These are phyloP conservation scores for Candida hungchunana DNA, from an alignment of 805 yeast species.

Conservation along the genomic window DNA sequence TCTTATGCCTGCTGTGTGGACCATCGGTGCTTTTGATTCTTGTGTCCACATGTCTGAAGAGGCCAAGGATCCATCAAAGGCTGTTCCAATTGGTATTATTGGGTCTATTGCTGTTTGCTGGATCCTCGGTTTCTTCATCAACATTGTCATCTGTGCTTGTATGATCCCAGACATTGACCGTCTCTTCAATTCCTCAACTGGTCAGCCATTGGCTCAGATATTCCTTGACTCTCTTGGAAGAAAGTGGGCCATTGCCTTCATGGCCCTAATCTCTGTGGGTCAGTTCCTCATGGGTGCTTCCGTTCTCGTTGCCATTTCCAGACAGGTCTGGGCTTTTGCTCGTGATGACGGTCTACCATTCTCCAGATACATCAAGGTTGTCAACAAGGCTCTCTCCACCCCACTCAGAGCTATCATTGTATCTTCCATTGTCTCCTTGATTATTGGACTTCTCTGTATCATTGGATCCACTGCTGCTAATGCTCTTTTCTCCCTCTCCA, in stretches of 20 bases:
- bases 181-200: constrained; percentile 6
- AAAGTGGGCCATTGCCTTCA: constrained; percentile 60
- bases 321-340: constrained; percentile 74
- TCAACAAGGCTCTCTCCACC: constrained; percentile 48
- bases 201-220: constrained; percentile 39
- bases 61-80: constrained; percentile 54
- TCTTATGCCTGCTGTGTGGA: constrained; percentile 73
- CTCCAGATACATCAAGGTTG: constrained; percentile 47
- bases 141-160: constrained; percentile 54
- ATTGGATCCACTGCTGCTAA: constrained; percentile 57
- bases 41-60: constrained; percentile 74
- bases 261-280: constrained; percentile 52
- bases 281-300: constrained; percentile 68
- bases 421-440: constrained; percentile 42
- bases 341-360: constrained; percentile 73
- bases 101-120: constrained; percentile 55
- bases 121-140: constrained; percentile 53
- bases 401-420: constrained; percentile 52
- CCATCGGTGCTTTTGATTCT: constrained; percentile 70
- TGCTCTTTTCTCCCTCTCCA: constrained; percentile 63
- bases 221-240: constrained; percentile 58
- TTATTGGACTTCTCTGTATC: constrained; percentile 54
- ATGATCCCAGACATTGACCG: constrained; percentile 41
- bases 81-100: constrained; percentile 64
- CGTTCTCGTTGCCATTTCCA: constrained; percentile 56